Conservation (phyloP, 768 basidiomycete genomes). For the Xerocomellus chrysenteron region DNA sequence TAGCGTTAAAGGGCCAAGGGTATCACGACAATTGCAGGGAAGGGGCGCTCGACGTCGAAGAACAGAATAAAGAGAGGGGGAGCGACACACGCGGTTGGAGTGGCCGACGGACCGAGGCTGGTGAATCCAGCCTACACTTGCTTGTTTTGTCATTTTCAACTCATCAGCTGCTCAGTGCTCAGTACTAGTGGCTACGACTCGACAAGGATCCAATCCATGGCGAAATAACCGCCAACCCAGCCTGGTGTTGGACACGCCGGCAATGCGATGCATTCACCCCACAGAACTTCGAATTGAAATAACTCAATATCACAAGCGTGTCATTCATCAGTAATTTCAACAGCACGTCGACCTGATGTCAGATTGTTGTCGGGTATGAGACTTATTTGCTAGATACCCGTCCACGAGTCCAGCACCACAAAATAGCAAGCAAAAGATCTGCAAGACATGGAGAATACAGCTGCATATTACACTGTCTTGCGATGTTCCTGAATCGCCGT, state of each 20-base stretch:
- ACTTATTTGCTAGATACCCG: background rate
- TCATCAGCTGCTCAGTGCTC: slow-evolving; percentile 21
- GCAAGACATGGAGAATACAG: background rate
- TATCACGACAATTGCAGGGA: slow-evolving; percentile 7
- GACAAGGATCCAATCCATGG: slow-evolving; percentile 1
- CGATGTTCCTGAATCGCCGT: slow-evolving; percentile 41
- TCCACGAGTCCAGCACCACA: background rate
- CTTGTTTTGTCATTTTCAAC: slow-evolving; percentile 33
- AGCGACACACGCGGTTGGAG: background rate
- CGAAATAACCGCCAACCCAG: no score
- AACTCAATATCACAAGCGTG: background rate
- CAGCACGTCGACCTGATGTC: background rate
- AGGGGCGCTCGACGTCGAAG: slow-evolving; percentile 6
- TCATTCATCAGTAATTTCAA: slow-evolving; percentile 4
- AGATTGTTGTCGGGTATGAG: background rate
- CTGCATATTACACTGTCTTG: slow-evolving; percentile 27
- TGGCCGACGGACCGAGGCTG: slow-evolving; percentile 13
- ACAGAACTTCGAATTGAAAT: background rate
- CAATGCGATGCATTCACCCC: background rate
- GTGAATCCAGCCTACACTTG: slow-evolving; percentile 10
- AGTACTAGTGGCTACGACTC: background rate
- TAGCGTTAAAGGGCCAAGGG: background rate
- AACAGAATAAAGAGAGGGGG: background rate
- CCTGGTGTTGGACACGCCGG: no score
- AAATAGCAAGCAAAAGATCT: background rate